Base-by-base conservation (phyloP, 805 yeast genomes). In the Starmerella floris region DNA sequence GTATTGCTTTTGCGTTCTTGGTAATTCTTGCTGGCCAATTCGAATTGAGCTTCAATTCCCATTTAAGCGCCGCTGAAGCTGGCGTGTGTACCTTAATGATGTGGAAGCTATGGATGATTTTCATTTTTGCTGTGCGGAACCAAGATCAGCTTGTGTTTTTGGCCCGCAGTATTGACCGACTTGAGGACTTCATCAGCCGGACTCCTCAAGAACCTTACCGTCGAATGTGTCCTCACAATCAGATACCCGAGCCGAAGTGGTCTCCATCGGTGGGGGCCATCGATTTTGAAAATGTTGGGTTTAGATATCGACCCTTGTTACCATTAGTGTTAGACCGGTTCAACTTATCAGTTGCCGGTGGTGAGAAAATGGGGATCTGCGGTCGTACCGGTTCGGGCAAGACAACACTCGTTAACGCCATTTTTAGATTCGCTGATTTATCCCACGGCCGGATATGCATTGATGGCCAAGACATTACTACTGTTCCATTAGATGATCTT, bases 351-450 rank as follows among this genome's bases (percentile, higher is more conserved):
- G 65, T 80, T 38, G 57, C 65, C 8, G 69, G 77, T 0, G 63
- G 69, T 16, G 82, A 81, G 58, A 81, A 79, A 55, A 70, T 83
- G 51, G 94, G 94, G 37, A 75, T 83, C 42, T 79, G 88, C 65
- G 94, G 94, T 37, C 72, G 94, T 58, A 83, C 94, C 0, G 94
- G 94, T 51, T 88, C 93, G 3, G 94, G 94, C 39, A 81, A 81
- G 58, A 73, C 83, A n/a, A 74, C 87, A 2, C 73, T 81, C 42
- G 76, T 79, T 76, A 68, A 74, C 35, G 80, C 83, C 0, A 62
- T 81, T 40, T 81, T 77, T 61, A 67, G 93, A 52, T 62, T 81
- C 27, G 62, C 69, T 35, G 91, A 82, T 54, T 60, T 77, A 30
- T 60, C 62, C 17, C 56, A 62, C 8, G 80, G 81, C 10, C 46